Evolutionary conservation across 2,329 filamentous ascomycete genomes (phyloP), one percentile per base, ranked within the genome.

Genomic region (Fusarium praegraminearum): DNA sequence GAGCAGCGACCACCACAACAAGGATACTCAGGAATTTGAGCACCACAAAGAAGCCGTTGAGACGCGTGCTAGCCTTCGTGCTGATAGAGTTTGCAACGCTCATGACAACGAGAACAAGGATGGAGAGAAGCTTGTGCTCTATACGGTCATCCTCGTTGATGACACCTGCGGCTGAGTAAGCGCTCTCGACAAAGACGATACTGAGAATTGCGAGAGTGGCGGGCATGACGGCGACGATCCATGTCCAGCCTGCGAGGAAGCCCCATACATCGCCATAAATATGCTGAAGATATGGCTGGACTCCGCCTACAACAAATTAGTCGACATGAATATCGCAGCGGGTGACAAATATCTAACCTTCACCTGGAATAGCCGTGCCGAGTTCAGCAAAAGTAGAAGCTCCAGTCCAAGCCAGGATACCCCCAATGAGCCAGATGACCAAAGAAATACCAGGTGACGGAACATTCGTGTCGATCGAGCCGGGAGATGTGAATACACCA

Each of bases 231-330:
- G 85, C 87, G 8, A 90, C 83, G 56, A 90, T 85, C 86, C 88
- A 90, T 0, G 88, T 87, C 88, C 88, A 91, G 0, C 87, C 87
- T 8, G 87, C 87, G 7, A 90, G 76, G 70, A 90, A 90, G n/a
- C 87, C 88, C 50, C 85, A 84, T 3, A 86, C 78, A 51, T 90
- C 87, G 32, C 88, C 88, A 65, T 84, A 90, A 35, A 90, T 85
- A 74, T 88, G 84, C 69, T 84, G 82, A 9, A 91, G 81, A 69
- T 89, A 90, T 16, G 87, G 87, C 71, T 90, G 88, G 47, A 90
- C 84, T 18, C 89, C 89, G 7, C 88, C 86, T 82, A 26, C 1
- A 16, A 1, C 2, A 15, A 15, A 22, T 73, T 33, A 71, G 67
- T 24, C 9, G 9, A 18, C 6, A 9, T 7, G 2, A 1, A 11